Conservation (phyloP, 2,329 filamentous ascomycete genomes). For the Monascus ruber region DNA sequence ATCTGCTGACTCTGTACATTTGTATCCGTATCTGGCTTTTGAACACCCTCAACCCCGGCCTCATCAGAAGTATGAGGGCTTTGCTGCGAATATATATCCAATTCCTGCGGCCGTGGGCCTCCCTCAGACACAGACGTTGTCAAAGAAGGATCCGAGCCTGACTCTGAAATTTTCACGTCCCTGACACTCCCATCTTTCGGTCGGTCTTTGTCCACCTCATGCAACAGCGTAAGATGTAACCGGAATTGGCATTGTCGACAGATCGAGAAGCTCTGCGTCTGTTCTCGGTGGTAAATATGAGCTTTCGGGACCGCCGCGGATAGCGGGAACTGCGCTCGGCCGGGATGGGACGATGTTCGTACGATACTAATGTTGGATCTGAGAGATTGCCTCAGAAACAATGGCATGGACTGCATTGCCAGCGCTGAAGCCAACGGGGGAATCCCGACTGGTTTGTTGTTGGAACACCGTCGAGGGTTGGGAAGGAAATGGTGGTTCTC, state of each 20-base stretch:
- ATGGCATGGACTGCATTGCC: slow-evolving; percentile 32
- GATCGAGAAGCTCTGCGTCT: slow-evolving; percentile 23
- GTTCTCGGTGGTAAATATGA: slow-evolving; percentile 10
- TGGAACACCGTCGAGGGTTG: not conserved
- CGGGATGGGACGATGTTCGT: slow-evolving; percentile 10
- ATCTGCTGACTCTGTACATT: not conserved
- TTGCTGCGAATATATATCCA: slow-evolving; percentile 5
- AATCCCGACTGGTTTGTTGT: slow-evolving; percentile 7
- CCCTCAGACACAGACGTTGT: slow-evolving; percentile 16
- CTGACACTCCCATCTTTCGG: not conserved
- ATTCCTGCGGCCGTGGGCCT: slow-evolving; percentile 5
- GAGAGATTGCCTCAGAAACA: slow-evolving; percentile 28
- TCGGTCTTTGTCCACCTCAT: slow-evolving; percentile 10
- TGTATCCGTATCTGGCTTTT: not conserved
- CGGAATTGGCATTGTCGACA: slow-evolving; percentile 35
- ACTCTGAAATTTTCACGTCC: not conserved
- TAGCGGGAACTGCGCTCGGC: slow-evolving; percentile 12
- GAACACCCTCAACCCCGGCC: too few relatives aligned
- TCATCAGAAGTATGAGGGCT: too few relatives aligned
- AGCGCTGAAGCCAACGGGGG: slow-evolving; percentile 10
- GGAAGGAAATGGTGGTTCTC: too few relatives aligned
- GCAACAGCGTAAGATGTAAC: slow-evolving; percentile 15
- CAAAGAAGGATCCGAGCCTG: not conserved
- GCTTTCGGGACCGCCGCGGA: slow-evolving; percentile 10
- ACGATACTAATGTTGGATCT: slow-evolving; percentile 16